phyloP scores from a whole-genome alignment of 257 asterid genomes.

The Paraleonurus japonicus region DNA sequence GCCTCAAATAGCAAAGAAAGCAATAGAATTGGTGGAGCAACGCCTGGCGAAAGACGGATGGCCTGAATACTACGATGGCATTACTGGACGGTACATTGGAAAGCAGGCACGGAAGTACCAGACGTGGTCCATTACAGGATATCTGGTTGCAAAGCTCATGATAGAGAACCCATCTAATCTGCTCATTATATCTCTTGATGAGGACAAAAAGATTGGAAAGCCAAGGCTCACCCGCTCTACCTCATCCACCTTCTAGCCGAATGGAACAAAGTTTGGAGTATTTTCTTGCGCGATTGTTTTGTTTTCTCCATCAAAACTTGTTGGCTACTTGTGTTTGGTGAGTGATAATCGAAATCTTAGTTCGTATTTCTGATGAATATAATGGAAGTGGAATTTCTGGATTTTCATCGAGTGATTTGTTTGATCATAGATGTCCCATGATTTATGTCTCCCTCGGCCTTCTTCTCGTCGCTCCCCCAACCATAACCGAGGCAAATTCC shows the following conservation, averaged over 20 bases:
- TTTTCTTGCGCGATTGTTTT: background rate
- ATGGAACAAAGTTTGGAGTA: background rate
- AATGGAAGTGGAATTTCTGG: background rate
- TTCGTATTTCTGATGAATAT: background rate
- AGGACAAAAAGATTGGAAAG: conserved; percentile 51
- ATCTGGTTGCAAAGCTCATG: conserved; percentile 60
- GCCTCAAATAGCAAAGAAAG: conserved; percentile 62
- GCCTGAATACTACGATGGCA: conserved; percentile 72
- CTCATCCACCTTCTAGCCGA: conserved; percentile 46
- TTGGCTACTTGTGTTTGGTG: background rate
- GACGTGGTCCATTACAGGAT: conserved; percentile 62
- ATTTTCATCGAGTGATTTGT: no score
- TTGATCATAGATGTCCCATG: no score
- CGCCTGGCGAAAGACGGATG: conserved; percentile 62
- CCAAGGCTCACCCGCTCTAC: conserved; percentile 55
- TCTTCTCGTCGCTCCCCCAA: conserved; percentile 49
- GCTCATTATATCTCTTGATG: conserved; percentile 48
- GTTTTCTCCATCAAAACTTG: background rate
- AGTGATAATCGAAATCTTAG: background rate
- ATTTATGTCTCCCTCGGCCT: conserved; percentile 10
- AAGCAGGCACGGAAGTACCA: conserved; percentile 68
- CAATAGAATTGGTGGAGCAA: conserved; percentile 58
- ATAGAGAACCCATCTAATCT: conserved; percentile 60
- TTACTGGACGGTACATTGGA: conserved; percentile 50
- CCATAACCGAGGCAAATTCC: no score